A percentile compares a stretch with the other conserved stretches of the same genome.
Conservation (phyloP, 441 rosid genomes). For the Breynia disticha region DNA sequence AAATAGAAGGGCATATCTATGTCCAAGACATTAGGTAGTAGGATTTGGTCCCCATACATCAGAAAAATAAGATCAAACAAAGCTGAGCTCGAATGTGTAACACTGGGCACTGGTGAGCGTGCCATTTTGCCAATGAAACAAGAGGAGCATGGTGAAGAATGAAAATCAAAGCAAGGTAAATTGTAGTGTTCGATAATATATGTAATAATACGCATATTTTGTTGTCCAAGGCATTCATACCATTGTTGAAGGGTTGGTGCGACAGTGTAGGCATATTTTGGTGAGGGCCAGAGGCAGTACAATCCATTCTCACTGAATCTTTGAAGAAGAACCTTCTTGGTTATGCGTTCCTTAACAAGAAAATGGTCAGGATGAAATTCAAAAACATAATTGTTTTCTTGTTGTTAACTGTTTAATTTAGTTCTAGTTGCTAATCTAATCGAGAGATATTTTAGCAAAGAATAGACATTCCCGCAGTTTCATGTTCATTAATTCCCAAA, state of each 20-base stretch:
- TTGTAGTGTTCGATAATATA: too few relatives aligned
- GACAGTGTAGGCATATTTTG: not conserved
- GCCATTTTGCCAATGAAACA: not conserved
- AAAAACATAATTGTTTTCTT: not conserved
- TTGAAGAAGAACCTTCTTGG: not conserved
- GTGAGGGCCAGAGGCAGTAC: not conserved
- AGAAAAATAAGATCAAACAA: not conserved
- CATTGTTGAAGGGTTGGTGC: not conserved
- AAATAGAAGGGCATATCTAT: not conserved
- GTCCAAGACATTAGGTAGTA: not conserved
- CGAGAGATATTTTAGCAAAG: too few relatives aligned
- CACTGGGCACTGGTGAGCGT: not conserved
- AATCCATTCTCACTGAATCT: not conserved
- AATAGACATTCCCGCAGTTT: too few relatives aligned
- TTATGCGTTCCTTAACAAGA: not conserved
- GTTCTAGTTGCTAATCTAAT: too few relatives aligned
- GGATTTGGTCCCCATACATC: not conserved
- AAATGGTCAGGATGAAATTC: not conserved
- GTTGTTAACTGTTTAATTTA: not conserved
- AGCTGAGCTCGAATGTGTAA: too few relatives aligned
- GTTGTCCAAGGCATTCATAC: not conserved
- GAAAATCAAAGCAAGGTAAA: not conserved
- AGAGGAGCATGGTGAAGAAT: not conserved
- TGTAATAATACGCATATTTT: not conserved
- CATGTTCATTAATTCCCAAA: too few relatives aligned